Base-by-base conservation (phyloP, 1,284 basidiomycete species). In the Rhodotorula sp. region DNA sequence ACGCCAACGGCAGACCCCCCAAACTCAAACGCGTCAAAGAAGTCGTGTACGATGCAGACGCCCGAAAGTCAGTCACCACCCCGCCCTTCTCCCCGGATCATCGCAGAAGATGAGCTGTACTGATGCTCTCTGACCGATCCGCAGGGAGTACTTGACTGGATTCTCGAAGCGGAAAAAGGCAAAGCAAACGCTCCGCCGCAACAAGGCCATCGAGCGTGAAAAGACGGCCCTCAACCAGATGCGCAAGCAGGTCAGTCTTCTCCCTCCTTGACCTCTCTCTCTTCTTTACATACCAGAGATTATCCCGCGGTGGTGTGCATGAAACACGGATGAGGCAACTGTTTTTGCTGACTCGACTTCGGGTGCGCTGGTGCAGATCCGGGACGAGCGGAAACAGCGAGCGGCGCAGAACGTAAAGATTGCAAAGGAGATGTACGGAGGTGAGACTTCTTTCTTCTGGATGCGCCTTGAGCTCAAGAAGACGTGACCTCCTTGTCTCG, bases 81-180 rank as follows among this genome's bases (percentile, higher is more conserved):
- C 57, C 60, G 63, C 57, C 42, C 48, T 30, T 46, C 46, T 8
- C 42, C n/a, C 17, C 29, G 29, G 6, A 6, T 33, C 42, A 29
- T 26, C 12, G 26, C 20, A 29, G 22, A 24, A 49, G 57, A n/a
- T n/a, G 8, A 12, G 58, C 57, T 68, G 62, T 62, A 57, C 46
- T 54, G 14, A 4, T 42, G 4, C 6, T 55, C n/a, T n/a, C n/a
- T n/a, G n/a, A n/a, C n/a, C 71, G 48, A 37, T 20, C 65, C 24
- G 14, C 78, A 93, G 91, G 77, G 88, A 91, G 63, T 93, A 88
- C 80, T 80, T 93, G 78, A 93, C 91, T 17, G 91, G 91, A 24
- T 93, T 93, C 80, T 89, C 89, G 79, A 93, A 92, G 80, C 87
- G 91, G 73, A 93, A 93, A 79, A 79, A 91, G 62, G 86, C 86